phyloP scores from a whole-genome alignment of 352 stramenopile genomes.

The Phytophthora pinifolia region DNA sequence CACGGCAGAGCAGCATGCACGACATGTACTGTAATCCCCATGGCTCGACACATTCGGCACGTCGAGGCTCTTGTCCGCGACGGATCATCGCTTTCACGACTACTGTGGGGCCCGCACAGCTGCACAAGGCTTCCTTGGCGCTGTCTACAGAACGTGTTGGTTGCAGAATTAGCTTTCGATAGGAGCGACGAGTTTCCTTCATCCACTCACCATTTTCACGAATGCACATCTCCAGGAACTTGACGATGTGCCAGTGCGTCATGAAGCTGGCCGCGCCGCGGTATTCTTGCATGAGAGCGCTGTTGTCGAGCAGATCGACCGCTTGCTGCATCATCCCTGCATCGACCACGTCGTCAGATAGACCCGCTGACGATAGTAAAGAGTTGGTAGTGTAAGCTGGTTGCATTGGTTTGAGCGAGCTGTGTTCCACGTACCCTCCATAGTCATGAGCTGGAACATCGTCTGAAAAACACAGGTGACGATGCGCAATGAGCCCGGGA shows the following conservation, averaged over 20 bases:
- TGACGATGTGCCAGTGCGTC: constrained; percentile 54
- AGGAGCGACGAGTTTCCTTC: neutral
- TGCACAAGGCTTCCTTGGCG: constrained; percentile 47
- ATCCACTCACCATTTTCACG: constrained; percentile 36
- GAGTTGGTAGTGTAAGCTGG: neutral
- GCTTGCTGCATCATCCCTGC: constrained; percentile 36
- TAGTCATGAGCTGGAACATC: constrained; percentile 47
- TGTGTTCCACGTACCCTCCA: constrained; percentile 31
- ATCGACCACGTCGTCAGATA: constrained; percentile 29
- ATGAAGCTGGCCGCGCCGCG: constrained; percentile 23
- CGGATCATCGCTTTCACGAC: constrained; percentile 32
- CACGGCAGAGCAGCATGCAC: constrained; percentile 57
- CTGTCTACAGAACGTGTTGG: constrained; percentile 24
- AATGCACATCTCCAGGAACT: constrained; percentile 47
- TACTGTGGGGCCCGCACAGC: constrained; percentile 22
- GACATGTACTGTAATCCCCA: constrained; percentile 43
- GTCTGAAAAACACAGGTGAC: constrained; percentile 34
- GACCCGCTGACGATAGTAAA: constrained; percentile 9
- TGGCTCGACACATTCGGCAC: constrained; percentile 13
- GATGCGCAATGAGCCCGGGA: constrained; percentile 18
- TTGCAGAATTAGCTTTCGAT: neutral
- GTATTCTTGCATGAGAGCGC: constrained; percentile 20
- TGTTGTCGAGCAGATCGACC: constrained; percentile 38
- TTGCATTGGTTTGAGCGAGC: too few species aligned
- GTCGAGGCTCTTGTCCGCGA: constrained; percentile 18